phyloP scores from a whole-genome alignment of 768 basidiomycete species.

The Boletus rufocinnamomeus region DNA sequence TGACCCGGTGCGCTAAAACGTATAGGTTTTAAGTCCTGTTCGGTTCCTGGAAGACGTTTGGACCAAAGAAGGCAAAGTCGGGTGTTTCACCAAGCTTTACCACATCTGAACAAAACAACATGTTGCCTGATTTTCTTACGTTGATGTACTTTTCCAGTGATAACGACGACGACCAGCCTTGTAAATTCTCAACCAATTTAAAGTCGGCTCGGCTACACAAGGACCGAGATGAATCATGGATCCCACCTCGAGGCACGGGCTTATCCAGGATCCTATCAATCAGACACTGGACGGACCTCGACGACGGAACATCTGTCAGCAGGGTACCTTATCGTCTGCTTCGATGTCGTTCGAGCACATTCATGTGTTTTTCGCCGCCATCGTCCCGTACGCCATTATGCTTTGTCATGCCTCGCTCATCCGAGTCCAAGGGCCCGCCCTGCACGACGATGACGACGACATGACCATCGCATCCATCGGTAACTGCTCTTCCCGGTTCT shows the following conservation, averaged over 20 bases:
- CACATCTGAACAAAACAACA: no score
- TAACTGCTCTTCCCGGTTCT: neutral
- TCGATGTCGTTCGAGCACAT: neutral
- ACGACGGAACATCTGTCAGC: neutral
- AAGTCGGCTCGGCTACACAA: neutral
- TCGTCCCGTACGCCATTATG: neutral
- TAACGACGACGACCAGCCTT: neutral
- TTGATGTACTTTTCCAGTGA: neutral
- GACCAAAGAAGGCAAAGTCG: neutral
- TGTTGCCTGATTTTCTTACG: neutral
- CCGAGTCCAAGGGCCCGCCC: neutral
- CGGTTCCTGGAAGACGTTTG: neutral
- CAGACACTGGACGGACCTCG: neutral
- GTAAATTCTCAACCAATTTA: neutral
- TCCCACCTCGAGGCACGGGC: neutral
- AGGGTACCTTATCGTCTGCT: neutral
- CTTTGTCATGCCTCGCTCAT: conserved; percentile 6
- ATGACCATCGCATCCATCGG: neutral
- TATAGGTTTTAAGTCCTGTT: neutral
- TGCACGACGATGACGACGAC: no score
- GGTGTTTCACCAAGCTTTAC: neutral
- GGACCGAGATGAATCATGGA: neutral
- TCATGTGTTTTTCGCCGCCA: neutral
- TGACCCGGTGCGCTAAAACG: neutral
- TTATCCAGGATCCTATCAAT: neutral